These are phyloP conservation scores for Boletus edulis DNA, from an alignment of 768 basidiomycete genomes.

Conservation along the genomic window DNA sequence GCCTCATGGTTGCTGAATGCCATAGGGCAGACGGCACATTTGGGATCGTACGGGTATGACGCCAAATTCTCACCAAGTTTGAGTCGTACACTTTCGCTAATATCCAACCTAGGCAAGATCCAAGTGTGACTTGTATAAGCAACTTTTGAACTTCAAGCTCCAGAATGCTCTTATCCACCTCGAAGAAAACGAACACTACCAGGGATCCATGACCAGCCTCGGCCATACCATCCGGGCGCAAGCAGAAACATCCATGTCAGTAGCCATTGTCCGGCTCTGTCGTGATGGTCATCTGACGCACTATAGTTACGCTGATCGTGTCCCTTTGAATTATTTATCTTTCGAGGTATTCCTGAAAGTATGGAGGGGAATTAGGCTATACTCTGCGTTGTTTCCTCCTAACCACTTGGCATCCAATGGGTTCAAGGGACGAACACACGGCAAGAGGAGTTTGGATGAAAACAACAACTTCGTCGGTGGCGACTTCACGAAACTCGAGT, in stretches of 20 bases:
- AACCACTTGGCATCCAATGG: neutral
- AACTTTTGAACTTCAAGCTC: constrained; percentile 71
- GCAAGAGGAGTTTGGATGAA: constrained; percentile 43
- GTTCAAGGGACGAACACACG: constrained; percentile 1
- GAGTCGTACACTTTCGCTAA: constrained; percentile 4
- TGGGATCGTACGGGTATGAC: constrained; percentile 67
- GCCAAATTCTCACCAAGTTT: constrained; percentile 3
- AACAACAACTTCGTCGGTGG: constrained; percentile 53
- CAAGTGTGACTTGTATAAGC: constrained; percentile 79
- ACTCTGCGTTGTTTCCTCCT: constrained; percentile 33
- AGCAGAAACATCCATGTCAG: constrained; percentile 44
- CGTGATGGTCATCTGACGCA: constrained; percentile 7
- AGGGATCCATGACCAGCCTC: constrained; percentile 59
- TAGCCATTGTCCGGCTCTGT: neutral
- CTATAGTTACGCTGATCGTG: constrained; percentile 24
- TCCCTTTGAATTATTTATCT: constrained; percentile 35
- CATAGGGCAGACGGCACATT: constrained; percentile 74
- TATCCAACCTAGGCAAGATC: constrained; percentile 63
- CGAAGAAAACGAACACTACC: constrained; percentile 75
- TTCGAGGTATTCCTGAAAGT: constrained; percentile 44
- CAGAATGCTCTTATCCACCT: constrained; percentile 59
- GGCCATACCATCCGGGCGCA: constrained; percentile 63
- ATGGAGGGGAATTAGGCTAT: constrained; percentile 54
- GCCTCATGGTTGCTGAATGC: constrained; percentile 80
- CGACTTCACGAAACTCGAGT: constrained; percentile 65